Evolutionary conservation across 1,139 yeast genomes (phyloP).

Genomic region (Meyerozyma carpophila): DNA sequence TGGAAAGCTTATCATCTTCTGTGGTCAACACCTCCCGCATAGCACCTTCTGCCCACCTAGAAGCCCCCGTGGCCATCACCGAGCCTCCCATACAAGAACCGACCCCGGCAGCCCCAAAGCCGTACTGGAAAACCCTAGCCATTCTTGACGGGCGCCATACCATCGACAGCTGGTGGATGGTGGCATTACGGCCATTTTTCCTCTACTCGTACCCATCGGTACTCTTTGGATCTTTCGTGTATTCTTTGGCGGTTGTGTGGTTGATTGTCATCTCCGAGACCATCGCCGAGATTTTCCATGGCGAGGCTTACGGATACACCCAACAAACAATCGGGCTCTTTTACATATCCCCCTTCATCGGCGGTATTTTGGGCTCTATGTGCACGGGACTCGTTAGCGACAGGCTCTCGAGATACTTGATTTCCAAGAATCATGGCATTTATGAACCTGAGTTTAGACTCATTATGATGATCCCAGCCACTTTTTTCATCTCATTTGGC

Average conservation of each 20-base stretch:
- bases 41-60: slow-evolving; percentile 1
- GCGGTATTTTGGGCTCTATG: slow-evolving; percentile 55
- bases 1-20: slow-evolving; percentile 16
- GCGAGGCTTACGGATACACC: slow-evolving; percentile 41
- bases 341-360: slow-evolving; percentile 53
- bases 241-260: slow-evolving; percentile 60
- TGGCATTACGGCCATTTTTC: slow-evolving; percentile 51
- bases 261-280: slow-evolving; percentile 57
- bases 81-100: slow-evolving; percentile 5
- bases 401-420: slow-evolving; percentile 31
- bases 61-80: slow-evolving; percentile 17
- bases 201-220: slow-evolving; percentile 49
- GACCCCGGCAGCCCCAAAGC: slow-evolving; percentile 6
- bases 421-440: slow-evolving; percentile 42
- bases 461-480: slow-evolving; percentile 47
- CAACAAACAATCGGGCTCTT: slow-evolving; percentile 51
- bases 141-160: slow-evolving; percentile 43
- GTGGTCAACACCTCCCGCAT: slow-evolving; percentile 6
- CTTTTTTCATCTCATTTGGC: slow-evolving; percentile 43
- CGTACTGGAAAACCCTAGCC: slow-evolving; percentile 17
- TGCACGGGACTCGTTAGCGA: slow-evolving; percentile 51
- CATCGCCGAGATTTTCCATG: slow-evolving; percentile 44
- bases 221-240: slow-evolving; percentile 48
- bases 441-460: slow-evolving; percentile 63
- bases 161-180: slow-evolving; percentile 52